A percentile compares a stretch with the other conserved stretches of the same genome.
Evolutionary conservation across 805 yeast genomes (phyloP).

Genomic region (Sugiyamaella lignohabitans): DNA sequence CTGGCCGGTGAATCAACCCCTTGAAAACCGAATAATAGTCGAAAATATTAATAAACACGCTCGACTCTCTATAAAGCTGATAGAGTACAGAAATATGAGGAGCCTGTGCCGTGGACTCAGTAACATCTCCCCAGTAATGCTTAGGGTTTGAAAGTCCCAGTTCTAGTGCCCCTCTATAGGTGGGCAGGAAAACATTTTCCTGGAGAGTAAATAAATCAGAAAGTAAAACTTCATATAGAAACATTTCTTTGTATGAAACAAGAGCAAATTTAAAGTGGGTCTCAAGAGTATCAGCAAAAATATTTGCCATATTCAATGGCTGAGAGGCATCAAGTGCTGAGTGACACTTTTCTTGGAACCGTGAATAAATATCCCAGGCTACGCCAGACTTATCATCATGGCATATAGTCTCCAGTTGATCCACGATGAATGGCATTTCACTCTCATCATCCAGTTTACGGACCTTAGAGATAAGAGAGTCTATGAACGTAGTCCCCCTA

Average conservation of each 20-base stretch:
- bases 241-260: slow-evolving; percentile 17
- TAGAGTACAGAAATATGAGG: slow-evolving; percentile 56
- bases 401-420: not conserved
- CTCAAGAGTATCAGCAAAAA: not conserved
- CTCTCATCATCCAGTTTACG: not conserved
- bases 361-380: not conserved
- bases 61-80: slow-evolving; percentile 73
- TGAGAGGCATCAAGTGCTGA: not conserved
- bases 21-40: slow-evolving; percentile 62
- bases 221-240: slow-evolving; percentile 41
- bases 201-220: slow-evolving; percentile 32
- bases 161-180: slow-evolving; percentile 37
- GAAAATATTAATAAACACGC: slow-evolving; percentile 55
- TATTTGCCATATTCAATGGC: not conserved
- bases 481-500: not conserved
- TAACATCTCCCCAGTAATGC: slow-evolving; percentile 22
- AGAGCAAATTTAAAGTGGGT: not conserved
- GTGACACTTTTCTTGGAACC: not conserved
- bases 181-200: slow-evolving; percentile 38
- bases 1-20: slow-evolving; percentile 21
- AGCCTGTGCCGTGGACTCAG: slow-evolving; percentile 29
- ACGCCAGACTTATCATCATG: not conserved
- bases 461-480: not conserved
- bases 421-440: not conserved
- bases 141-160: slow-evolving; percentile 40